Evolutionary conservation across 225 moss, liverwort and hornwort genomes (phyloP), one percentile per base, ranked within the genome.

Genomic region (Asterella californica): DNA sequence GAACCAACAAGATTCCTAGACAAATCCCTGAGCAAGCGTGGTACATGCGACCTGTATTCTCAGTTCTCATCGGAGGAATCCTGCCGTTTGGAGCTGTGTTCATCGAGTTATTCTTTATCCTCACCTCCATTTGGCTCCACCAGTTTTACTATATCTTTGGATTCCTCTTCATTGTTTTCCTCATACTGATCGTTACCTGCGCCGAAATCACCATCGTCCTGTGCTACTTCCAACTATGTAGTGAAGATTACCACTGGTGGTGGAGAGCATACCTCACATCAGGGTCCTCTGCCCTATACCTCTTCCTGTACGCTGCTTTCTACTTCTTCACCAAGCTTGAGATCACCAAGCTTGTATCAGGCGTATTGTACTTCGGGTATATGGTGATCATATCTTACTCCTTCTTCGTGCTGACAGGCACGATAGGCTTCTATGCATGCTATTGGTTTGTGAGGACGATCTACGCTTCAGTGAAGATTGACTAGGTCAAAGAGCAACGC

Each of bases 351-450:
- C 78, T 91, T 37, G 94, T 94, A 24, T 94, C 94, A 0, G 94
- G 94, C 53, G 72, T 91, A 69, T 83, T 94, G 82, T 94, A 94
- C 88, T 94, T 94, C 27, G 94, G 94, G 48, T 96, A 94, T 79
- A 96, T 96, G 96, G 88, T 94, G 75, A 96, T 94, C 85, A 94
- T 96, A 75, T 94, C 94, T 3, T 94, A 94, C 83, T 94, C 94
- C 76, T 94, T 94, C 83, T 94, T 94, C 76, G 94, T 94, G 37
- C 92, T 94, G 57, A 94, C 94, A 8, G 94, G 94, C 37, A 94
- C 94, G 2, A 90, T 94, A 84, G 96, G 92, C 32, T 96, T 96
- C 82, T 96, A 91, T 75, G 96, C 96, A 75, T 96, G 94, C 81
- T 96, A 96, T 83, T 94, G 91, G 92, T 94, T 96, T 83, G 96